Evolutionary conservation across 805 yeast genomes (phyloP).

Genomic region (Nakazawaea wyomingensis): DNA sequence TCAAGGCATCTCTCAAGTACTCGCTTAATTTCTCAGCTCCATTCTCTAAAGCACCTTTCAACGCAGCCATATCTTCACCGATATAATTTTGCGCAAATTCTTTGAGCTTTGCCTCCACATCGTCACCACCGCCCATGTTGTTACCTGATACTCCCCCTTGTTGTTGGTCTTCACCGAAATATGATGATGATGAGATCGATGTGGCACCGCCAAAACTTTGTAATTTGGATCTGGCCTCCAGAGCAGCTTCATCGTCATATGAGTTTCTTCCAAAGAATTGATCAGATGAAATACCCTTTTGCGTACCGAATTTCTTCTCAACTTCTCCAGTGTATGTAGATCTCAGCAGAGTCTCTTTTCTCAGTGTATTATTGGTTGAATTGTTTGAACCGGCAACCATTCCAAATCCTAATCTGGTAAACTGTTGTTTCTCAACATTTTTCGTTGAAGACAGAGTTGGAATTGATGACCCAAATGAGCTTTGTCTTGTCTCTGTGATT

Average conservation of each 20-base stretch:
- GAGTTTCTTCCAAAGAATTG: conserved; percentile 87
- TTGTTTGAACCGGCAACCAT: conserved; percentile 63
- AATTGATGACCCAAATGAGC: conserved; percentile 15
- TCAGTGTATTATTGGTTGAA: conserved; percentile 30
- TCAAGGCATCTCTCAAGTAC: conserved; percentile 79
- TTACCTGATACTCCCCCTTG: conserved; percentile 24
- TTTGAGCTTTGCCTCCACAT: conserved; percentile 47
- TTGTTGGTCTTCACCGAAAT: conserved; percentile 75
- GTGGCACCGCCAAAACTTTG: conserved; percentile 82
- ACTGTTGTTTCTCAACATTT: conserved; percentile 49
- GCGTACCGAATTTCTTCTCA: conserved; percentile 73
- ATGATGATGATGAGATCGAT: conserved; percentile 85
- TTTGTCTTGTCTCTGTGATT: conserved; percentile 13
- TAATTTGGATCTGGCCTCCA: conserved; percentile 78
- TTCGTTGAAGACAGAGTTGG: conserved; percentile 15
- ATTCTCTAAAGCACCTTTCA: conserved; percentile 88
- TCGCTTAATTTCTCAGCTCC: conserved; percentile 90
- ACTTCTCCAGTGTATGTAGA: conserved; percentile 71
- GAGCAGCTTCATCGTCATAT: conserved; percentile 70
- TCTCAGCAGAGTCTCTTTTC: conserved; percentile 39
- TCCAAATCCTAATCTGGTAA: conserved; percentile 86
- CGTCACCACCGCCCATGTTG: conserved; percentile 27
- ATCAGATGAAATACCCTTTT: conserved; percentile 94
- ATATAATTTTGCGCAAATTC: conserved; percentile 65
- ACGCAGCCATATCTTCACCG: conserved; percentile 79